A percentile compares a stretch with the other conserved stretches of the same genome.
Conservation (phyloP, 805 yeast species). For the Ogataea parapolymorpha region DNA sequence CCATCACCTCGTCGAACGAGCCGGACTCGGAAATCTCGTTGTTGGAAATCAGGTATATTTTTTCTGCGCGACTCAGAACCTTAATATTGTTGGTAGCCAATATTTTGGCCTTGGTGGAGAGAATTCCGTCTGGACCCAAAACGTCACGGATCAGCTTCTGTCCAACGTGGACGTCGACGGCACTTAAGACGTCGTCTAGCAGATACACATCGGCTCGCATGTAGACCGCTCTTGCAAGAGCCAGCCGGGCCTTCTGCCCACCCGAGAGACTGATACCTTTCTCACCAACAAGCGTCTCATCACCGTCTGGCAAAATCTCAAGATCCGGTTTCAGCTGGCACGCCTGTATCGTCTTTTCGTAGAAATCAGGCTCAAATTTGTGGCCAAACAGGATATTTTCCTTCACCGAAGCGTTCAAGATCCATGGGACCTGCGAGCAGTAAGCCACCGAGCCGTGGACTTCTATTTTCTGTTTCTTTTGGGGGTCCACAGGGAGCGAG, state of each 20-base stretch:
- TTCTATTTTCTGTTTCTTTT: constrained; percentile 23
- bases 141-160: constrained; percentile 69
- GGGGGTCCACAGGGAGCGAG: constrained; percentile 31
- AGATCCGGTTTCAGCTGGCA: constrained; percentile 85
- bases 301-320: constrained; percentile 81
- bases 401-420: constrained; percentile 88
- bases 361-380: constrained; percentile 75
- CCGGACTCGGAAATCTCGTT: constrained; percentile 56
- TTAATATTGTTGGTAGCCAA: constrained; percentile 57
- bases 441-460: constrained; percentile 50
- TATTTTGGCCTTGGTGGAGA: constrained; percentile 49
- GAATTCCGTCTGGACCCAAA: constrained; percentile 43
- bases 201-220: constrained; percentile 89
- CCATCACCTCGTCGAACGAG: constrained; percentile 40
- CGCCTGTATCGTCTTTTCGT: constrained; percentile 75
- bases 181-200: constrained; percentile 90
- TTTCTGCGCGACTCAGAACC: constrained; percentile 55
- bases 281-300: constrained; percentile 91
- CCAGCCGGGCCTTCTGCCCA: constrained; percentile 94
- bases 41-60: constrained; percentile 55
- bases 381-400: constrained; percentile 93
- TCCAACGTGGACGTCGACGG: constrained; percentile 97
- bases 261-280: constrained; percentile 96
- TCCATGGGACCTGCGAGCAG: constrained; percentile 85
- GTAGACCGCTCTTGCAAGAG: constrained; percentile 94